Base-by-base conservation (phyloP, 2,329 filamentous ascomycete species). In the Xylaria polymorpha region DNA sequence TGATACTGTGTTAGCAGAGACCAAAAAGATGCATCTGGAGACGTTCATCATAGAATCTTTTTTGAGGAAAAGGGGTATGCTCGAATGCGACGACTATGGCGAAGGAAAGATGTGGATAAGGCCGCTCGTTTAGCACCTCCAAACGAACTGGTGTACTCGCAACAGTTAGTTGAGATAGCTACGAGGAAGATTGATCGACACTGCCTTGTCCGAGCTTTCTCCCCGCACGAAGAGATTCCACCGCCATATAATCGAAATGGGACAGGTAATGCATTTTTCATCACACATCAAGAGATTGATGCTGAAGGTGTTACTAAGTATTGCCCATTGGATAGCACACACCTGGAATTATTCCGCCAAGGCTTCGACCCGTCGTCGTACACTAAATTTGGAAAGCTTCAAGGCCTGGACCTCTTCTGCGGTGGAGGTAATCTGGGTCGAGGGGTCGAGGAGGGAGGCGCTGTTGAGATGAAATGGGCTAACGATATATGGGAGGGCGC, bases 361-460 rank as follows among this genome's bases (percentile, higher is more conserved):
- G 89, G 89, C 0, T 87, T 87, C 50, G 81, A 90, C 70, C 86
- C 87, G 0, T 57, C 72, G 69, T 57, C 72, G 69, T 1, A 39
- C 68, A 5, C 65, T 72, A 48, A 77, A 66, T 68, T 68, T 0
- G 69, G 76, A 20, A 83, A 83, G 67, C 81, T 92, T 9, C 82
- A 81, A 5, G 91, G 90, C 0, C 80, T 95, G 3, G 92, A 94
- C 71, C 81, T 96, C 0, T 97, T 93, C 74, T 93, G 91, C 72
- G 93, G 93, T 0, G 90, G 91, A 20, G 93, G 93, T 0, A 94
- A 91, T 61, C 89, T 96, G 61, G 93, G 92, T 5, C 85, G 91
- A 37, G 93, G 92, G 0, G 82, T 97, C 0, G 92, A 94, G 77
- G 92, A 94, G 62, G 88, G 88, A 0, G 88, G 89, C 0, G 88